phyloP scores from a whole-genome alignment of 208 protist species.

The Trypanosoma boissoni region DNA sequence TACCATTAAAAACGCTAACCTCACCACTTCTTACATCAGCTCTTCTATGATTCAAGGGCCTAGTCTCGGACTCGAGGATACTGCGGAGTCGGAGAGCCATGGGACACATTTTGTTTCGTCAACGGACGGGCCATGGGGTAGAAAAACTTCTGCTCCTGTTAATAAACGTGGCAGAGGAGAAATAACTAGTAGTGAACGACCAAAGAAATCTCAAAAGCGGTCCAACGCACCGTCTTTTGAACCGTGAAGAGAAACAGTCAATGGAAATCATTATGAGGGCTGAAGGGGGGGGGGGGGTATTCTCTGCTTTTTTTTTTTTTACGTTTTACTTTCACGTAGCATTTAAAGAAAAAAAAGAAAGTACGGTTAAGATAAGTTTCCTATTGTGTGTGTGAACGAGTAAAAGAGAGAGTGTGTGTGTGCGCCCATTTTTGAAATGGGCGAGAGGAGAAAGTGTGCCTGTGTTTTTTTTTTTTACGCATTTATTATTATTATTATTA shows the following conservation, averaged over 20 bases:
- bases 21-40: slow-evolving; percentile 75
- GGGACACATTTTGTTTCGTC: neutral
- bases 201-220: slow-evolving; percentile 1
- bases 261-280: neutral
- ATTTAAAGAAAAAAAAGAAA: neutral
- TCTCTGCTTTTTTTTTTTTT: neutral
- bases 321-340: neutral
- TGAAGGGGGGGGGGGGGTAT: neutral
- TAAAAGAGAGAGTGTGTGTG: no score
- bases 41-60: slow-evolving; percentile 46
- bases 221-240: slow-evolving; percentile 27
- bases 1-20: slow-evolving; percentile 70
- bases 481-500: slow-evolving; percentile 5
- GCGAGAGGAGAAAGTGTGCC: neutral
- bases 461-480: neutral
- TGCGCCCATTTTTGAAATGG: no score
- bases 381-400: no score
- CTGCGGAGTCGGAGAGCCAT: slow-evolving; percentile 2
- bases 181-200: neutral
- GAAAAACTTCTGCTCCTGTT: neutral
- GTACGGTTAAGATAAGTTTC: no score
- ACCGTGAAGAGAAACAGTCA: no score
- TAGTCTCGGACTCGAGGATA: slow-evolving; percentile 25
- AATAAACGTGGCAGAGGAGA: slow-evolving; percentile 1
- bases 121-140: neutral